Evolutionary conservation across 2,329 filamentous ascomycete species (phyloP).

Genomic region (Pseudogymnoascus sp.): DNA sequence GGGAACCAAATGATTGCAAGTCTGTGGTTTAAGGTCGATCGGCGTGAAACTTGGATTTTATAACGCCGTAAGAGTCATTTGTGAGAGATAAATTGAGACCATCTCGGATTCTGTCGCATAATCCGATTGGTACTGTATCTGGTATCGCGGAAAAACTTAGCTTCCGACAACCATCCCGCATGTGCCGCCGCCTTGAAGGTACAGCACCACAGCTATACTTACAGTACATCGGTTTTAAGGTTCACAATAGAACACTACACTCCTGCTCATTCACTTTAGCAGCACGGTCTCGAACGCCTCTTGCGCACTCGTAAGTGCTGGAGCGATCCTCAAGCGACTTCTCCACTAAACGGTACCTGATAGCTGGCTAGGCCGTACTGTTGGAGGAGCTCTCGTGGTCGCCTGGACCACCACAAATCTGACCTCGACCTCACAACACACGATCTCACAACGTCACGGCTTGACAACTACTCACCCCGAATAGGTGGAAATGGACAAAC

Average conservation of each 20-base stretch:
- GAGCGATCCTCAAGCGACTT: not conserved
- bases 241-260: not conserved
- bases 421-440: not conserved
- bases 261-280: not conserved
- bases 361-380: not conserved
- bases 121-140: not conserved
- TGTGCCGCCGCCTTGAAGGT: not conserved
- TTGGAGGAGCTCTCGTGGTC: not conserved
- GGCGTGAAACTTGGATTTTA: not conserved
- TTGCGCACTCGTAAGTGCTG: not conserved
- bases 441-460: not conserved
- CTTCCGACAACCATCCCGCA: not conserved
- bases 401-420: not conserved
- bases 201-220: not conserved
- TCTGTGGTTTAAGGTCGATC: not conserved
- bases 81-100: not conserved
- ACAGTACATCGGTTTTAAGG: not conserved
- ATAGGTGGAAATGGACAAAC: slow-evolving; percentile 26
- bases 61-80: not conserved
- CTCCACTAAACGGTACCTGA: not conserved
- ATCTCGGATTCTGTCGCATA: not conserved
- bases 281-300: not conserved
- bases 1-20: not conserved
- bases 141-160: not conserved
- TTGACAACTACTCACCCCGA: not conserved